These are phyloP conservation scores for Chloroidium sp. DNA, from an alignment of 163 green algal genomes.

Conservation along the genomic window DNA sequence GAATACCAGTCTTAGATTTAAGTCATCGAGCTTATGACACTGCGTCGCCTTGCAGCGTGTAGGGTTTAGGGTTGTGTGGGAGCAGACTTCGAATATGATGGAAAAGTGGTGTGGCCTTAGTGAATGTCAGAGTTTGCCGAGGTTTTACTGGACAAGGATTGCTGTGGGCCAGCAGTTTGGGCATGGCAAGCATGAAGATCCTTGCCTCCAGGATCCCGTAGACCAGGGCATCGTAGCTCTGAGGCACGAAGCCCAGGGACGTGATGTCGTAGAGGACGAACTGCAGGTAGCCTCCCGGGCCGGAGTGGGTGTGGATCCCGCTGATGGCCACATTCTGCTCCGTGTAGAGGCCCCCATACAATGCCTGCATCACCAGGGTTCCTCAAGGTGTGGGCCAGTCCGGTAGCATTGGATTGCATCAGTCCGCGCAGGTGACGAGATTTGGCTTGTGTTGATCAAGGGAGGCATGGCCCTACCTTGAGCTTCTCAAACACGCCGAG, in stretches of 20 bases:
- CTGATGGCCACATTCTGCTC: constrained; percentile 70
- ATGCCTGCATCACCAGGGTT: constrained; percentile 1
- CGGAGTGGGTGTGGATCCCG: constrained; percentile 76
- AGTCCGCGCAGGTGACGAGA: too few relatives aligned
- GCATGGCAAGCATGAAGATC: background rate
- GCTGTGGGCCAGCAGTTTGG: too few relatives aligned
- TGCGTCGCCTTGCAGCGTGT: background rate
- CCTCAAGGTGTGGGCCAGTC: background rate
- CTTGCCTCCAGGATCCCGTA: constrained; percentile 55
- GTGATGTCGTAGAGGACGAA: constrained; percentile 74
- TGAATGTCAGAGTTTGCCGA: too few relatives aligned
- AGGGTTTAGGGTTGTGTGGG: too few relatives aligned
- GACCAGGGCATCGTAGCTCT: constrained; percentile 70
- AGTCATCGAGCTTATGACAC: background rate
- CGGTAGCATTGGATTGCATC: background rate
- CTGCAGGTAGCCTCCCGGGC: constrained; percentile 61
- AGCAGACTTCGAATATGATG: too few relatives aligned
- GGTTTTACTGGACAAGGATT: too few relatives aligned
- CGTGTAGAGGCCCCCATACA: constrained; percentile 69
- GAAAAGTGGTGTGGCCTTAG: too few relatives aligned
- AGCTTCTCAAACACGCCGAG: constrained; percentile 55
- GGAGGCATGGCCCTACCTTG: constrained; percentile 21
- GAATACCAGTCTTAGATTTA: constrained; percentile 13
- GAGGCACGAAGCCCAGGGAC: constrained; percentile 64
- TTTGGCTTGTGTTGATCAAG: too few relatives aligned